phyloP scores from a whole-genome alignment of 2,329 filamentous ascomycete species.

The Dactylellina drechsleri region DNA sequence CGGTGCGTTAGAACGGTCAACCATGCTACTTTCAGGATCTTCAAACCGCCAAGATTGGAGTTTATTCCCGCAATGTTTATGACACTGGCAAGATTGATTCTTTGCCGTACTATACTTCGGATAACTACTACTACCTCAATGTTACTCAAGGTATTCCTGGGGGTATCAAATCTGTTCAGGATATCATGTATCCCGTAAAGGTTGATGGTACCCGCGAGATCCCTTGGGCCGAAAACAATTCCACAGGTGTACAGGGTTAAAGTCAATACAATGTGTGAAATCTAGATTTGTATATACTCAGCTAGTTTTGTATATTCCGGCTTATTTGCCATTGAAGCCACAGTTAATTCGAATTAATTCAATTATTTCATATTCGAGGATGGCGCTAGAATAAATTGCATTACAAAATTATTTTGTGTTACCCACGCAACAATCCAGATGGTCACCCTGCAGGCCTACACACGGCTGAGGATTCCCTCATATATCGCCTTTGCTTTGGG shows the following conservation, averaged over 20 bases:
- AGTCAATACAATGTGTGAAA: too few relatives aligned
- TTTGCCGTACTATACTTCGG: slow-evolving; percentile 40
- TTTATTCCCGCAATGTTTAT: slow-evolving; percentile 47
- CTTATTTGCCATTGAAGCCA: too few relatives aligned
- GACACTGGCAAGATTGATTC: slow-evolving; percentile 24
- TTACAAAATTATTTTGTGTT: not conserved
- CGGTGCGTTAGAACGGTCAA: slow-evolving; percentile 32
- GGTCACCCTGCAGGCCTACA: not conserved
- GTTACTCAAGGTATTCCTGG: slow-evolving; percentile 68
- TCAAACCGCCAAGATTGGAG: slow-evolving; percentile 42
- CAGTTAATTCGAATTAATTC: too few relatives aligned
- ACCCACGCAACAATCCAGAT: not conserved
- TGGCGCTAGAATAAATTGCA: too few relatives aligned
- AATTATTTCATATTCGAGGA: too few relatives aligned
- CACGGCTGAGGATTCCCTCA: slow-evolving; percentile 1
- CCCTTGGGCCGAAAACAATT: slow-evolving; percentile 43
- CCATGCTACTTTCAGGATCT: slow-evolving; percentile 49
- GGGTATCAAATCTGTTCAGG: slow-evolving; percentile 60
- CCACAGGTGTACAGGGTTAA: not conserved
- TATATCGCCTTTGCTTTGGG: slow-evolving; percentile 18
- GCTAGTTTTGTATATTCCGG: too few relatives aligned
- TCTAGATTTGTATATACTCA: too few relatives aligned
- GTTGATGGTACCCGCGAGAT: slow-evolving; percentile 46
- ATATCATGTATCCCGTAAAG: slow-evolving; percentile 49
- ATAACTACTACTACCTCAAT: slow-evolving; percentile 60